These are phyloP conservation scores for Lanmaoa pseudosensibilis DNA, from an alignment of 768 basidiomycete genomes.

Conservation along the genomic window DNA sequence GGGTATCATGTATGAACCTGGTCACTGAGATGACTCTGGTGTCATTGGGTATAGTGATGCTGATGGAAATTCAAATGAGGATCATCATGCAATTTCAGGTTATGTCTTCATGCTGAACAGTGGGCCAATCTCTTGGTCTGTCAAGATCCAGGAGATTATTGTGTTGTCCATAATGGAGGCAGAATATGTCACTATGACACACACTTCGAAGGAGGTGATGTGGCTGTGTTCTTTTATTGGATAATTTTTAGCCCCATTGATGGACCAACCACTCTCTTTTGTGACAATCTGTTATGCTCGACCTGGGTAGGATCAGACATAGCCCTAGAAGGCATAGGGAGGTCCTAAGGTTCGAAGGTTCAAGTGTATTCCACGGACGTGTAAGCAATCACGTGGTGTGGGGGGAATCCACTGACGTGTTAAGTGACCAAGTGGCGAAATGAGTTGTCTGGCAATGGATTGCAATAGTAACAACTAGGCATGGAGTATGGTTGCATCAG, in stretches of 20 bases:
- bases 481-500: too few relatives aligned
- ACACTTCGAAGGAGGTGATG: background rate
- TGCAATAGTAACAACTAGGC: too few relatives aligned
- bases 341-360: too few relatives aligned
- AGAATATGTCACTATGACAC: too few relatives aligned
- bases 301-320: too few relatives aligned
- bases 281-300: too few relatives aligned
- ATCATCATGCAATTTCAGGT: background rate
- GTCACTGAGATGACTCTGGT: background rate
- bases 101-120: background rate
- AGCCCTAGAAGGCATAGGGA: too few relatives aligned
- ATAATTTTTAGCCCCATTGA: background rate
- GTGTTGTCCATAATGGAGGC: background rate
- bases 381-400: too few relatives aligned
- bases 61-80: background rate
- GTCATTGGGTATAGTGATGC: background rate
- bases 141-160: background rate
- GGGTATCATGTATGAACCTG: background rate
- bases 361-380: too few relatives aligned
- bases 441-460: too few relatives aligned
- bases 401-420: too few relatives aligned
- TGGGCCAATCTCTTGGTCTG: background rate
- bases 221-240: background rate
- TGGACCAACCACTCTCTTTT: background rate
- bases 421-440: too few relatives aligned